Percentiles rank a stretch among this genome's conserved stretches.
These are phyloP conservation scores for Phaseolus lunatus DNA, from an alignment of 306 rosid genomes.

Conservation along the genomic window DNA sequence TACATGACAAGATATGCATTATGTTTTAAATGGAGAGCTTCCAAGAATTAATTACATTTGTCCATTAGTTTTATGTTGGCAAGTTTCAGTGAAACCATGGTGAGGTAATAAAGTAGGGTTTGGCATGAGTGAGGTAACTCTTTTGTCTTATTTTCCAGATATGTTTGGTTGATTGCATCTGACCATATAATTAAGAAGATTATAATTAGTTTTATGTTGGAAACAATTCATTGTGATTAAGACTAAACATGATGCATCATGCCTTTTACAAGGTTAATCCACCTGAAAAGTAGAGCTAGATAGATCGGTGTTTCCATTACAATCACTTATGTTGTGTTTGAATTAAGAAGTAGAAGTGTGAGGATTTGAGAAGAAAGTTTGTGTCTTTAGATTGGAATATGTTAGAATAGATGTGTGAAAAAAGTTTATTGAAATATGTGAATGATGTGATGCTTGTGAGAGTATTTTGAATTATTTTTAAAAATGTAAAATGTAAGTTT, in stretches of 20 bases:
- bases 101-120: constrained; percentile 39
- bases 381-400: no score
- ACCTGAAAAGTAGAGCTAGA: constrained; percentile 41
- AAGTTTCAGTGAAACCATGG: constrained; percentile 39
- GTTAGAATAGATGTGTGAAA: no score
- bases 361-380: no score
- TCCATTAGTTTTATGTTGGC: constrained; percentile 12
- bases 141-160: neutral
- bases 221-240: constrained; percentile 35
- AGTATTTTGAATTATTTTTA: no score
- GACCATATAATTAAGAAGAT: constrained; percentile 10
- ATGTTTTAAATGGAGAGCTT: constrained; percentile 18
- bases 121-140: constrained; percentile 39
- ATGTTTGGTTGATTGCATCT: constrained; percentile 36
- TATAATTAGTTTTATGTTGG: constrained; percentile 37
- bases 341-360: no score
- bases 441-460: no score
- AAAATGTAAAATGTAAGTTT: no score
- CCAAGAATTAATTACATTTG: constrained; percentile 19
- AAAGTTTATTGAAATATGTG: no score
- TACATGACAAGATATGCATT: no score
- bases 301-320: constrained; percentile 42
- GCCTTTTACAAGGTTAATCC: constrained; percentile 39
- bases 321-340: no score
- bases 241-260: constrained; percentile 27